A percentile compares a stretch with the other conserved stretches of the same genome.
Conservation (phyloP, 148 eudicot species). For the Simmondsia chinensis region DNA sequence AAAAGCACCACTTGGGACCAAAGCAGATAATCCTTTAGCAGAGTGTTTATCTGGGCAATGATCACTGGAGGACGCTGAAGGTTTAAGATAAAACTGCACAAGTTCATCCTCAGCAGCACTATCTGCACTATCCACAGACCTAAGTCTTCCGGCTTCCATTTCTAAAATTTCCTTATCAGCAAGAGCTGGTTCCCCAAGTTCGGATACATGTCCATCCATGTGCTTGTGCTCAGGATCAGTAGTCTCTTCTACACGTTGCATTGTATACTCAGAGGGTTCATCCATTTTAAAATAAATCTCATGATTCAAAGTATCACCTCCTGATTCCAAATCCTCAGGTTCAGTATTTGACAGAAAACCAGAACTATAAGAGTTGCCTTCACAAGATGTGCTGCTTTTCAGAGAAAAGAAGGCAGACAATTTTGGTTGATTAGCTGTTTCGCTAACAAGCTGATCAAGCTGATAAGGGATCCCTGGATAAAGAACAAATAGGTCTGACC, state of each 20-base stretch:
- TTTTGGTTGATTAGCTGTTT: constrained; percentile 61
- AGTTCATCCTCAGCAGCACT: constrained; percentile 12
- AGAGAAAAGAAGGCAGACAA: constrained; percentile 58
- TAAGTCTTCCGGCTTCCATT: constrained; percentile 20
- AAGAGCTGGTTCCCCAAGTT: constrained; percentile 20
- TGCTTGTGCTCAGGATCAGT: constrained; percentile 9
- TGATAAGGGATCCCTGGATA: constrained; percentile 76
- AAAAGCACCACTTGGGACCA: constrained; percentile 20
- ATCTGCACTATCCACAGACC: constrained; percentile 11
- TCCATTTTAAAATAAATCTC: constrained; percentile 15
- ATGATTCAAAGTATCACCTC: constrained; percentile 18
- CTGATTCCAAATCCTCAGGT: constrained; percentile 19
- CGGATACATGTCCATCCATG: constrained; percentile 8
- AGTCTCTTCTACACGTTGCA: constrained; percentile 13
- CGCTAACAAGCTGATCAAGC: constrained; percentile 66
- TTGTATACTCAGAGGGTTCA: constrained; percentile 23
- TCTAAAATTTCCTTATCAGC: constrained; percentile 18
- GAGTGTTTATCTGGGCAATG: constrained; percentile 13
- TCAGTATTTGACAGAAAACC: no score
- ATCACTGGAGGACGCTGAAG: constrained; percentile 30
- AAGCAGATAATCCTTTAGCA: constrained; percentile 29
- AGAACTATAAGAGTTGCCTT: no score
- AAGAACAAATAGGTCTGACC: background rate
- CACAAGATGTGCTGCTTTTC: constrained; percentile 22
- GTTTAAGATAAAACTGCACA: constrained; percentile 17